Evolutionary conservation across 2,329 filamentous ascomycete genomes (phyloP), one percentile per base, ranked within the genome.

Genomic region (Fusarium coicis): DNA sequence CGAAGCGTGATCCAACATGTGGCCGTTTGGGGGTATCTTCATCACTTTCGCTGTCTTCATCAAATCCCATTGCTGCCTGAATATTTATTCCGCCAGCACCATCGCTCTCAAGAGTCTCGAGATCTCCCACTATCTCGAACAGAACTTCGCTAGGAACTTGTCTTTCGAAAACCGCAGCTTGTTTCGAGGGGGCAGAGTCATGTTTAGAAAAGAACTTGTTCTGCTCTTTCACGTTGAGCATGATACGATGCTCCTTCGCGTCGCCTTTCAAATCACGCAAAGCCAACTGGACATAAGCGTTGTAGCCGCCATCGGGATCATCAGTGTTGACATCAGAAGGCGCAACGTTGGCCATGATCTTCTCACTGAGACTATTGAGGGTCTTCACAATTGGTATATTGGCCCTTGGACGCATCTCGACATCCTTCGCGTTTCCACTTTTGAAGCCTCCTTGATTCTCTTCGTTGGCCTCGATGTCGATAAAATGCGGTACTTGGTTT

Each of bases 391-490:
- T 97, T 16, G 95, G 95, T 5, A 96, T 92, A 79, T 96, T 96
- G 50, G 89, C 85, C 16, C 91, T 87, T 4, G 95, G 94, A 39
- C 94, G 89, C 94, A 98, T 98, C 73, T 97, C 96, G 40, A 93
- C 84, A 79, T 98, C 95, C 62, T 96, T 94, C 58, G 92, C 88
- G 80, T 99, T 98, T 55, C 96, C 96, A 69, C 88, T 84, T 77
- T 88, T 92, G 78, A 92, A 90, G 59, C 95, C 93, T 75, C 95
- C 97, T 81, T 97, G 92, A 78, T 99, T 96, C 81, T 96, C 93
- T 83, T 98, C 96, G 79, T 99, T 99, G 36, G 93, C 96, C 79
- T 96, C 94, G 32, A 99, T 83, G 80, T 99, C 93, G 75, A 99
- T 95, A 73, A 97, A 95, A 76, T 95, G 91, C 2, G 96, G 95